A percentile compares a stretch with the other conserved stretches of the same genome.
These are phyloP conservation scores for Ceratobasidium sp. DNA, from an alignment of 1,284 basidiomycete genomes.

Conservation along the genomic window DNA sequence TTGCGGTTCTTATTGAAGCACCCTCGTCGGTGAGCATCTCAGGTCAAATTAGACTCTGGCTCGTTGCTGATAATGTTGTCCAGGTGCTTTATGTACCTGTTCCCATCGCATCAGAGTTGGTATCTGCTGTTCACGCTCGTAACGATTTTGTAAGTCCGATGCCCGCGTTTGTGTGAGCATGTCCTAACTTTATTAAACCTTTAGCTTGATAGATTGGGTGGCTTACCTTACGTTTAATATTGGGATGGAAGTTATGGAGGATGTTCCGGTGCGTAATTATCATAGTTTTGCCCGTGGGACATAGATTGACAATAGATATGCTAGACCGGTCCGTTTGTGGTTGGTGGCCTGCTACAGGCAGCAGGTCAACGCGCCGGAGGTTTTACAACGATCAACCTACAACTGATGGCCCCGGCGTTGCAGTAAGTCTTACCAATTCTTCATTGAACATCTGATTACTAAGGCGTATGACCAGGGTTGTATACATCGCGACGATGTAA, in stretches of 20 bases:
- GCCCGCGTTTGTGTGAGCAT: background rate
- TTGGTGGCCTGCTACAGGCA: conserved; percentile 32
- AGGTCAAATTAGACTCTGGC: background rate
- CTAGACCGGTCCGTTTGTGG: conserved; percentile 26
- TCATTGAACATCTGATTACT: background rate
- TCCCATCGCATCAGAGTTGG: conserved; percentile 41
- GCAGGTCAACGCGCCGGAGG: conserved; percentile 38
- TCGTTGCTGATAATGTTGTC: background rate
- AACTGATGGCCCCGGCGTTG: conserved; percentile 29
- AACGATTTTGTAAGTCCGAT: conserved; percentile 21
- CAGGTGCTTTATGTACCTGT: conserved; percentile 42
- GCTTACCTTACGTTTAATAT: conserved; percentile 43
- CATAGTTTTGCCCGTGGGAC: background rate
- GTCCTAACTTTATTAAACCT: background rate
- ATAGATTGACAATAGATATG: too few species aligned
- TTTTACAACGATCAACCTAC: conserved; percentile 42
- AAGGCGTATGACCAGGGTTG: background rate
- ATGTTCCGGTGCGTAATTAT: conserved; percentile 19
- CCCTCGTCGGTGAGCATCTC: conserved; percentile 28
- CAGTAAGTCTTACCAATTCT: conserved; percentile 22
- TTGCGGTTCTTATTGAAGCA: conserved; percentile 29
- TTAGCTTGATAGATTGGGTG: conserved; percentile 35
- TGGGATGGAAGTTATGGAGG: conserved; percentile 17
- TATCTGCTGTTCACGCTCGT: conserved; percentile 33
- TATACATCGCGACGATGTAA: conserved; percentile 42